A percentile compares a stretch with the other conserved stretches of the same genome.
These are phyloP conservation scores for Sporothrix brunneoviolacea DNA, from an alignment of 2,329 filamentous ascomycete genomes.

Conservation along the genomic window DNA sequence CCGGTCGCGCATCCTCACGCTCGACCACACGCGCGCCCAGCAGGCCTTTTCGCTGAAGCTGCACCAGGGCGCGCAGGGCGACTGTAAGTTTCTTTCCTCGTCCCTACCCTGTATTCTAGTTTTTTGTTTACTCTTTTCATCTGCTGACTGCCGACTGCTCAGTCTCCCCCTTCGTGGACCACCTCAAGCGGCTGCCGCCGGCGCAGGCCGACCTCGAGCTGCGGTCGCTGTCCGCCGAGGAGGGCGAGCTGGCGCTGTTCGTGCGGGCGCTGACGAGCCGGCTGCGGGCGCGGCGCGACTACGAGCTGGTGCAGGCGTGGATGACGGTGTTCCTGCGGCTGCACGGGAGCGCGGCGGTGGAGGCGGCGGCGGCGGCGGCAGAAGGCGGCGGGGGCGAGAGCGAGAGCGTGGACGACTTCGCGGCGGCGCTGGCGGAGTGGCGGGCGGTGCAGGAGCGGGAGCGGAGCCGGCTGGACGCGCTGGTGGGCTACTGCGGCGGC, in stretches of 20 bases:
- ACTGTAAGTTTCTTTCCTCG: constrained; percentile 48
- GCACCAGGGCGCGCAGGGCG: constrained; percentile 44
- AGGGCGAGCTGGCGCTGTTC: constrained; percentile 72
- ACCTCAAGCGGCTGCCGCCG: constrained; percentile 75
- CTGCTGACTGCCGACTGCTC: neutral
- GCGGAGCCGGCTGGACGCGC: constrained; percentile 59
- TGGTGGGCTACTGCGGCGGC: constrained; percentile 83
- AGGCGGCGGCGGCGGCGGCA: neutral
- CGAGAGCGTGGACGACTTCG: constrained; percentile 5
- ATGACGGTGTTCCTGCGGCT: constrained; percentile 88
- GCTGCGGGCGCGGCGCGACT: constrained; percentile 66
- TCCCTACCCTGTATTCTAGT: neutral
- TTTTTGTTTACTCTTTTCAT: neutral
- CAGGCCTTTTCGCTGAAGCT: constrained; percentile 54
- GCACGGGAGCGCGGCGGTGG: constrained; percentile 39
- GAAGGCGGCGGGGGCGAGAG: constrained; percentile 26
- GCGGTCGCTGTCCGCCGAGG: constrained; percentile 55
- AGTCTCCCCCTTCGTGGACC: constrained; percentile 61
- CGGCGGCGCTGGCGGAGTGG: constrained; percentile 57
- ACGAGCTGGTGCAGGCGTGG: constrained; percentile 93
- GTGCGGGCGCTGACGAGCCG: constrained; percentile 70
- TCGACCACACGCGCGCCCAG: constrained; percentile 52
- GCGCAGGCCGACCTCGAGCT: constrained; percentile 87
- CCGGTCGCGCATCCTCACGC: constrained; percentile 61
- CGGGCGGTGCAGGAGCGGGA: constrained; percentile 66